Conservation (phyloP, 495 filamentous ascomycete species). For the Penicillium maclennaniae region DNA sequence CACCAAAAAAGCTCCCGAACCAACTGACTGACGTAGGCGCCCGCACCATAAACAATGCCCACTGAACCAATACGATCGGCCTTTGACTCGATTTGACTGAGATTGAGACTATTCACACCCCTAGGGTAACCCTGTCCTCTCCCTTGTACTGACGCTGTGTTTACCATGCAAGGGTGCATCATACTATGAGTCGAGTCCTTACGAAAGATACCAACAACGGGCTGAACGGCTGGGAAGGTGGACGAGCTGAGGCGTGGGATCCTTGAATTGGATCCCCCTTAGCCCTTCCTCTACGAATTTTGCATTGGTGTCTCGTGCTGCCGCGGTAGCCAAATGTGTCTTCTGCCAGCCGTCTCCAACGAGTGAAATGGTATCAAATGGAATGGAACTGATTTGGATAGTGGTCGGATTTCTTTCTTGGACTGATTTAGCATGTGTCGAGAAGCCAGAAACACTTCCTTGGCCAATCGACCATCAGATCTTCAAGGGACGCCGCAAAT, state of each 20-base stretch:
- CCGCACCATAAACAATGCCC: slow-evolving; percentile 16
- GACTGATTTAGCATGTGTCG: slow-evolving; percentile 9
- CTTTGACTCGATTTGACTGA: neutral
- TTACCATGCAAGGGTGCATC: neutral
- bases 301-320: neutral
- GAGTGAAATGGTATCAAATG: neutral
- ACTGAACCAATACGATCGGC: neutral
- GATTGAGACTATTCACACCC: neutral
- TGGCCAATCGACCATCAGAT: slow-evolving; percentile 23
- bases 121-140: neutral
- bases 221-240: too few species aligned
- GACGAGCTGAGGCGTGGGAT: neutral
- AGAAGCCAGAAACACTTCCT: slow-evolving; percentile 13
- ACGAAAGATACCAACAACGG: too few species aligned
- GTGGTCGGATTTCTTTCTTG: slow-evolving; percentile 13
- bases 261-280: neutral
- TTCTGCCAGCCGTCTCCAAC: neutral
- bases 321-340: neutral
- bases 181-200: too few species aligned
- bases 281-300: neutral
- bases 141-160: neutral
- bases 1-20: slow-evolving; percentile 16
- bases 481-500: slow-evolving; percentile 32
- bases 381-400: neutral
- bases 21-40: slow-evolving; percentile 26